Base-by-base conservation (phyloP, 495 filamentous ascomycete species). In the Neurospora sp. region DNA sequence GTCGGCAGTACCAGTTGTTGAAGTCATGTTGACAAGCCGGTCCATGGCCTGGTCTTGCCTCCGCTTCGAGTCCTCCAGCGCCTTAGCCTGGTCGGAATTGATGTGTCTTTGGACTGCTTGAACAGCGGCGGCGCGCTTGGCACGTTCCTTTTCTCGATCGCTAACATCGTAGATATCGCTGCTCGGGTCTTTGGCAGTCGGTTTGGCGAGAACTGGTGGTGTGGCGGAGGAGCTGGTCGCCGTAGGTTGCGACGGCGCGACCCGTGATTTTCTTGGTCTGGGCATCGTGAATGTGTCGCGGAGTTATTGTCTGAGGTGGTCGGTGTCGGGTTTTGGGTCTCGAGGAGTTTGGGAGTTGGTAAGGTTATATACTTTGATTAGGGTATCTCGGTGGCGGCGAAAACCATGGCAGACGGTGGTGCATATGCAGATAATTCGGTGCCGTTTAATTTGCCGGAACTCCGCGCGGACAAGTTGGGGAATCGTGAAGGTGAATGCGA, bases 161-260 rank as follows among this genome's bases (percentile, higher is more conserved):
- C 83, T 85, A 38, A 84, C 79, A 74, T 83, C 83, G 78, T 84
- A 83, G 8, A 83, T 81, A 73, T 85, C 84, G 72, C 81, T 83
- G 39, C 74, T 71, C 1, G 72, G 42, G 8, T 38, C 18, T 16
- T 69, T 77, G 38, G 69, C 46, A 11, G 70, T 38, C 18, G 74
- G 74, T 40, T 76, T 62, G 4, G 40, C 44, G 6, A 71, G 38
- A 10, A 42, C 48, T 0, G 74, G 74, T 7, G 76, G 77, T 38
- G 73, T 38, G 44, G 73, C 46, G 8, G 76, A 66, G 37, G 78
- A 75, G 70, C 71, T n/a, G 75, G 72, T n/a, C 44, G 69, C 8
- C 39, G 38, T 48, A 0, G 75, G 73, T 66, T 81, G 81, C 74
- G 83, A 75, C 48, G 78, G 75, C 74, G 81, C 81, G 72, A 78